These are phyloP conservation scores for Melanogaster broomeanus DNA, from an alignment of 768 basidiomycete species.

Conservation along the genomic window DNA sequence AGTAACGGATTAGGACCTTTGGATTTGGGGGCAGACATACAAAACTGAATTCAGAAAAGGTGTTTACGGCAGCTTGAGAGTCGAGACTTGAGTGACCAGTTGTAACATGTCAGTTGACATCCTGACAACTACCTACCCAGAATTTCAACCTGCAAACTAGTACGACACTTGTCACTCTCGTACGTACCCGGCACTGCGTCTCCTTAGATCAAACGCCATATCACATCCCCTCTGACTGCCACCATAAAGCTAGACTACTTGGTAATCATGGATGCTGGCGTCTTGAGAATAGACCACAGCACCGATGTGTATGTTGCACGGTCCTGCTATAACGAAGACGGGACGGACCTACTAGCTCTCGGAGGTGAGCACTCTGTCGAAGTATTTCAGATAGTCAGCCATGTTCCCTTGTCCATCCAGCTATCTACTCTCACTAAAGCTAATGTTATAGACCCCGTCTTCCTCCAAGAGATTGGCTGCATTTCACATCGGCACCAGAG, in stretches of 20 bases:
- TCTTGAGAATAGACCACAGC: conserved; percentile 59
- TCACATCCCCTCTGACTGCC: no score
- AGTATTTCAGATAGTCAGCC: conserved; percentile 62
- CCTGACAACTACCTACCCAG: no score
- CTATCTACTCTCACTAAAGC: conserved; percentile 8
- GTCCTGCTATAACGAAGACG: conserved; percentile 65
- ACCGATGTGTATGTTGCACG: conserved; percentile 63
- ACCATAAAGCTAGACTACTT: not conserved
- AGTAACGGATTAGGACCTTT: conserved; percentile 63
- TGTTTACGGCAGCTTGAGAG: conserved; percentile 6
- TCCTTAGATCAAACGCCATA: not conserved
- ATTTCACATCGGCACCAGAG: conserved; percentile 69
- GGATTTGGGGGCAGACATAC: conserved; percentile 22
- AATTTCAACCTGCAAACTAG: no score
- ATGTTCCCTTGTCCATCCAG: conserved; percentile 3
- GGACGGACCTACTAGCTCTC: conserved; percentile 65
- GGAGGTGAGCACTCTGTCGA: conserved; percentile 75
- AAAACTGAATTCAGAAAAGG: no score
- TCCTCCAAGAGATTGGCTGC: conserved; percentile 57
- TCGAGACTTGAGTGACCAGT: no score
- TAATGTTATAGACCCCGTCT: conserved; percentile 39
- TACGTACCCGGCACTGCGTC: not conserved
- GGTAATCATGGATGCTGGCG: conserved; percentile 41
- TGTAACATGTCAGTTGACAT: no score
- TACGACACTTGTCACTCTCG: no score